Evolutionary conservation across 208 protist genomes (phyloP).

Genomic region (Tritrichomonas foetus): DNA sequence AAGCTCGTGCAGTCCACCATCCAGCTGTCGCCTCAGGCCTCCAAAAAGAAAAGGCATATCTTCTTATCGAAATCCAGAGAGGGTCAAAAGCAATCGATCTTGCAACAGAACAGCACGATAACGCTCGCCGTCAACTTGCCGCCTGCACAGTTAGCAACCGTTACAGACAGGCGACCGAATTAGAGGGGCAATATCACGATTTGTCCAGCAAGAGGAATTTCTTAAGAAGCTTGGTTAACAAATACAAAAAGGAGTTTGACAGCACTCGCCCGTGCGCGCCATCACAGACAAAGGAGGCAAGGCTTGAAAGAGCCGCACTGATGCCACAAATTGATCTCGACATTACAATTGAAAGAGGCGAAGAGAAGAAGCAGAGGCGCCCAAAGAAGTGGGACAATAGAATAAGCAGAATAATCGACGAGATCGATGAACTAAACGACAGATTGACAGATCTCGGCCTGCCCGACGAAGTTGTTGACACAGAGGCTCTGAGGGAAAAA

Average conservation of each 20-base stretch:
- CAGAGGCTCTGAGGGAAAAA: background rate
- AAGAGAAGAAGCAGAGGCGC: background rate
- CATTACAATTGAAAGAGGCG: background rate
- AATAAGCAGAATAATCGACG: background rate
- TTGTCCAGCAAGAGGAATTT: background rate
- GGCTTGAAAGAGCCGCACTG: background rate
- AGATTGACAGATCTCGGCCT: background rate
- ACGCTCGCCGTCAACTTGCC: background rate
- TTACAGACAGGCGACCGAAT: background rate
- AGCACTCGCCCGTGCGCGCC: background rate
- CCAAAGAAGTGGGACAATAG: background rate
- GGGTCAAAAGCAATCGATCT: background rate
- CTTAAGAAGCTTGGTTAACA: background rate
- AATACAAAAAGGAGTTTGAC: conserved; percentile 17
- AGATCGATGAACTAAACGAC: background rate
- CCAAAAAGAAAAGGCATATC: conserved; percentile 16
- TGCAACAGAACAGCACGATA: background rate
- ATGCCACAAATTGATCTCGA: background rate
- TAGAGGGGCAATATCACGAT: background rate
- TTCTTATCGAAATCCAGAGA: conserved; percentile 20
- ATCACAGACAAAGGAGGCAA: background rate
- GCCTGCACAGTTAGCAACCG: no score
- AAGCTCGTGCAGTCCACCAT: background rate
- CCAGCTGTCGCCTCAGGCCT: background rate
- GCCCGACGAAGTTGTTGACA: background rate